Base-by-base conservation (phyloP, 441 rosid genomes). In the Adansonia grandidieri region DNA sequence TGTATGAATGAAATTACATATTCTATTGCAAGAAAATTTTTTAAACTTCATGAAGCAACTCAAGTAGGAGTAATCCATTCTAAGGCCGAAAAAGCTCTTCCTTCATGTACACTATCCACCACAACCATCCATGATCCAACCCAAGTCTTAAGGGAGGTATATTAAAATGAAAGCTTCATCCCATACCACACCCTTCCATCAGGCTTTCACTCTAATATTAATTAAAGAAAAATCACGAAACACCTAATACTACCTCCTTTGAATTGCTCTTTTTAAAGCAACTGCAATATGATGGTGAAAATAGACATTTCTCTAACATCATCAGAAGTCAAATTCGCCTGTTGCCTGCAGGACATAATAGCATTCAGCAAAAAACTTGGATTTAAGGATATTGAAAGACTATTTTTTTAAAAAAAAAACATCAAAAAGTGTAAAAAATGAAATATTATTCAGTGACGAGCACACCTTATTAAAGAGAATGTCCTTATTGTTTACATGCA, bases 401-500 rank as follows among this genome's bases (percentile, higher is more conserved):
- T 24, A 0, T 24, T 24, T 24, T 24, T 24, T 13, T 24, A 11
- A 2, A 44, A 67, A 40, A 45, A 11, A 13, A 20, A 11, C 10
- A 32, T 15, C 42, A 28, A 5, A 19, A 8, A 32, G 13, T 6
- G 40, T 37, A 37, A 37, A 37, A 63, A 20, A 28, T 24, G 19
- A 50, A 32, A 10, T 57, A 19, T 58, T 42, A 56, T n/a, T 2
- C 3, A 1, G 75, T n/a, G 42, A 62, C 70, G 60, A 2, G 45
- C 76, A 50, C 68, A 93, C 99, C 93, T 96, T 96, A 77, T 96
- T 96, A 80, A 96, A 96, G 82, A 96, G 97, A 87, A 94, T 85
- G 86, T 96, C 99, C 83, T 92, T 91, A 54, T 94, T 90, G 86
- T 94, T 96, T 88, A 93, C 93, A 79, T 90, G 99, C 97, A 96